phyloP scores from a whole-genome alignment of 345 rosid genomes.

The Lenwebbia sp. region DNA sequence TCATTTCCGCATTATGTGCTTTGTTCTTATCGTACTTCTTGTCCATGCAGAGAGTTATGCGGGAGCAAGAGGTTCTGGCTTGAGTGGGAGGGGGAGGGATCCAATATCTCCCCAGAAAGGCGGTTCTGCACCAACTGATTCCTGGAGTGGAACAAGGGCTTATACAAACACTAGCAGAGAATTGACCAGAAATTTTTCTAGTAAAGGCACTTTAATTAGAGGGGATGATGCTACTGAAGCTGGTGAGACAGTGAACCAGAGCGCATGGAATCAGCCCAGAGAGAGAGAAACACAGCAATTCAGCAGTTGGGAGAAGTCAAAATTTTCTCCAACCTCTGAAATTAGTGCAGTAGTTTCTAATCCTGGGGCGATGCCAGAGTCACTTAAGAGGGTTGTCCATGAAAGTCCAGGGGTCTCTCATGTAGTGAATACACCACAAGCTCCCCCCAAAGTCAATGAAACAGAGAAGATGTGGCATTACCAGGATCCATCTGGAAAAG shows the following conservation, averaged over 20 bases:
- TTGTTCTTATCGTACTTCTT: conserved; percentile 9
- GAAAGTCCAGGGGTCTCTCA: conserved; percentile 31
- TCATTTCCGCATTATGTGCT: neutral
- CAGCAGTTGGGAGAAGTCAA: conserved; percentile 38
- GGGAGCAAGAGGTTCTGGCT: conserved; percentile 55
- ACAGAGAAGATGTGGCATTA: conserved; percentile 93
- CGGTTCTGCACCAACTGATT: conserved; percentile 44
- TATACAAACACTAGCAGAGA: conserved; percentile 48
- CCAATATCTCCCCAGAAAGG: conserved; percentile 72
- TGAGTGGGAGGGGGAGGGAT: conserved; percentile 65
- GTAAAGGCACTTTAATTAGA: conserved; percentile 41
- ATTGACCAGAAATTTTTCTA: conserved; percentile 49
- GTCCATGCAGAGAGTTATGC: conserved; percentile 38
- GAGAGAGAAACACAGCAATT: conserved; percentile 45
- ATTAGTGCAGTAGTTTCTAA: conserved; percentile 22
- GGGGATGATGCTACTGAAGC: conserved; percentile 49
- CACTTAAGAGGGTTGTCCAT: conserved; percentile 28
- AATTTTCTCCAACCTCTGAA: conserved; percentile 23
- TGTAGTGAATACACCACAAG: conserved; percentile 19
- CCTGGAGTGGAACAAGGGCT: conserved; percentile 57
- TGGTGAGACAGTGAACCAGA: conserved; percentile 39
- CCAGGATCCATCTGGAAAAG: conserved; percentile 88
- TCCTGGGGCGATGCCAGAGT: conserved; percentile 19
- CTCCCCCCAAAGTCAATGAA: conserved; percentile 47
- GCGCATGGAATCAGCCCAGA: conserved; percentile 42